Evolutionary conservation across 306 rosid genomes (phyloP).

Genomic region (Rosa lucieae): DNA sequence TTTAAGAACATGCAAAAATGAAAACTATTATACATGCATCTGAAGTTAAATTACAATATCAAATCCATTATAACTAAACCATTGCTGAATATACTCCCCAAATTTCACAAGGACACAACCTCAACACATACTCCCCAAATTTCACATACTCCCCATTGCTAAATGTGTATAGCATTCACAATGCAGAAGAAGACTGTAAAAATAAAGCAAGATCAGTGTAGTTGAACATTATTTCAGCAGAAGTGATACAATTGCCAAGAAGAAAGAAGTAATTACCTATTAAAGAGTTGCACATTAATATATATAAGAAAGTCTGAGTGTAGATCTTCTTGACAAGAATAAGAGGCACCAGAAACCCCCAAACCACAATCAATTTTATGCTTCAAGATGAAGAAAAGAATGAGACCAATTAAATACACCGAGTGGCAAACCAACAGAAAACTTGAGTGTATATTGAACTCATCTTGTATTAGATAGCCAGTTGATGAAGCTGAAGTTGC

Average conservation of each 20-base stretch:
- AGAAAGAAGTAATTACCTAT: conserved; percentile 57
- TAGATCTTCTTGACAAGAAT: conserved; percentile 9
- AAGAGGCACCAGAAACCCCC: too few relatives aligned
- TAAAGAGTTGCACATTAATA: conserved; percentile 90
- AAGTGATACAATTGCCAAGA: background rate
- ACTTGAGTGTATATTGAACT: conserved; percentile 47
- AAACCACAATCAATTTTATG: background rate
- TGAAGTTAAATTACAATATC: too few relatives aligned
- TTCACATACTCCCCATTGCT: conserved; percentile 96
- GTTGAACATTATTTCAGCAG: conserved; percentile 17
- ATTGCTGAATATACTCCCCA: too few relatives aligned
- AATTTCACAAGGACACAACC: too few relatives aligned
- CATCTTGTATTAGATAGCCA: conserved; percentile 79
- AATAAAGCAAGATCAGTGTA: background rate
- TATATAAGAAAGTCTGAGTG: conserved; percentile 81
- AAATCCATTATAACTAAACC: too few relatives aligned
- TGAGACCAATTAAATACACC: too few relatives aligned
- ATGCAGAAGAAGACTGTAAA: conserved; percentile 88
- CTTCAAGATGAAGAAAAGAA: conserved; percentile 14
- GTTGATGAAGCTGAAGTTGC: conserved; percentile 73
- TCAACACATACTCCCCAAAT: conserved; percentile 41
- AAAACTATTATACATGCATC: too few relatives aligned
- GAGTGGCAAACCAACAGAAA: too few relatives aligned
- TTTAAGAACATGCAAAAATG: too few relatives aligned
- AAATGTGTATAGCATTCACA: conserved; percentile 96